phyloP scores from a whole-genome alignment of 2,329 filamentous ascomycete species.

The Camptophora hylomeconis region DNA sequence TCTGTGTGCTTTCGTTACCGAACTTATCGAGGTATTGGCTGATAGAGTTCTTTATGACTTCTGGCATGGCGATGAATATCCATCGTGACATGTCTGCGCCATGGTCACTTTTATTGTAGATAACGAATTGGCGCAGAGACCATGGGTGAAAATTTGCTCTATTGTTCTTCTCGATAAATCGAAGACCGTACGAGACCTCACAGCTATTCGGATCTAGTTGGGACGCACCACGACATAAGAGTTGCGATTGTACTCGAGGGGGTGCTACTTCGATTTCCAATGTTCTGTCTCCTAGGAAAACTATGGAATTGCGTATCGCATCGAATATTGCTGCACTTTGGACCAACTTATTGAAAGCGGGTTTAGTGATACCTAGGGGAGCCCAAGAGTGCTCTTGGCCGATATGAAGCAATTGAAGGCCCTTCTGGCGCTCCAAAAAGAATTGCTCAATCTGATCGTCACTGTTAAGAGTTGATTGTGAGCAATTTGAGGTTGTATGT shows the following conservation, averaged over 20 bases:
- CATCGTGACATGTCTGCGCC: slow-evolving; percentile 6
- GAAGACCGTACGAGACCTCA: slow-evolving; percentile 6
- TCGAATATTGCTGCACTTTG: no score
- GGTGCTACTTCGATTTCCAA: neutral
- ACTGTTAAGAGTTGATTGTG: no score
- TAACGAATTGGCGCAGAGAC: slow-evolving; percentile 13
- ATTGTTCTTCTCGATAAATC: slow-evolving; percentile 12
- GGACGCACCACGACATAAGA: neutral
- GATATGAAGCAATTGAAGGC: no score
- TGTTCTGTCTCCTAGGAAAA: neutral
- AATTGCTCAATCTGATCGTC: no score
- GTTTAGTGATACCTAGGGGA: no score
- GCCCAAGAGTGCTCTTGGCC: no score
- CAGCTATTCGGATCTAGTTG: neutral
- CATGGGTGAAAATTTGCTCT: slow-evolving; percentile 8
- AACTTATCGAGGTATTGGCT: neutral
- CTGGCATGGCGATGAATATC: slow-evolving; percentile 10
- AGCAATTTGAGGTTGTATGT: no score
- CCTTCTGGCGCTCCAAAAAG: no score
- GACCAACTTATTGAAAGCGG: no score
- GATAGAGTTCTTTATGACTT: slow-evolving; percentile 4
- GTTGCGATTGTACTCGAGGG: slow-evolving; percentile 1
- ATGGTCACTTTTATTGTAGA: slow-evolving; percentile 11
- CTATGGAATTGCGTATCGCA: slow-evolving; percentile 1
- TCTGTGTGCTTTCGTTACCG: neutral